Evolutionary conservation across 345 rosid species (phyloP).

Genomic region (Lenwebbia sp.): DNA sequence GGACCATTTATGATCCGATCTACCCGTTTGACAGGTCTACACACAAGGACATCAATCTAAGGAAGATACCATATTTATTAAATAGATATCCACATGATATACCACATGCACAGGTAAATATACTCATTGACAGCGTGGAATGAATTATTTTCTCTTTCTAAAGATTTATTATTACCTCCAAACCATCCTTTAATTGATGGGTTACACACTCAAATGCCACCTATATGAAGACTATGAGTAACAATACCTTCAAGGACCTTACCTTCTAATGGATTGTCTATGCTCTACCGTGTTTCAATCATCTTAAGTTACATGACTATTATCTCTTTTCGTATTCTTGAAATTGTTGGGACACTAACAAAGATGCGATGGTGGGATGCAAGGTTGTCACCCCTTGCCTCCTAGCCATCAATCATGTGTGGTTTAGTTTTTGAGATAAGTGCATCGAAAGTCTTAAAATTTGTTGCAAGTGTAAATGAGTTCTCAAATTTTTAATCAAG

Average conservation of each 20-base stretch:
- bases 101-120: not conserved
- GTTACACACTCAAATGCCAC: not conserved
- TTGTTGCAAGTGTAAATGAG: no score
- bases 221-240: not conserved
- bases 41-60: not conserved
- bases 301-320: not conserved
- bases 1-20: no score
- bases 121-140: fast-evolving
- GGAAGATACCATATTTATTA: not conserved
- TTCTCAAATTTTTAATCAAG: no score
- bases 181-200: not conserved
- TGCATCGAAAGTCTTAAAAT: no score
- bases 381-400: not conserved
- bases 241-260: not conserved
- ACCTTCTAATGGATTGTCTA: no score
- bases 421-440: not conserved
- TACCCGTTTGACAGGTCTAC: no score
- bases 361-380: not conserved
- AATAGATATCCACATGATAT: not conserved
- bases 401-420: not conserved
- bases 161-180: not conserved
- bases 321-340: not conserved
- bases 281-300: not conserved
- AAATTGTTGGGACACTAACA: not conserved
- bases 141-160: not conserved